Percentiles rank a stretch among this genome's conserved stretches.
These are phyloP conservation scores for Hygrophoropsis aurantiaca DNA, from an alignment of 768 basidiomycete species.

Conservation along the genomic window DNA sequence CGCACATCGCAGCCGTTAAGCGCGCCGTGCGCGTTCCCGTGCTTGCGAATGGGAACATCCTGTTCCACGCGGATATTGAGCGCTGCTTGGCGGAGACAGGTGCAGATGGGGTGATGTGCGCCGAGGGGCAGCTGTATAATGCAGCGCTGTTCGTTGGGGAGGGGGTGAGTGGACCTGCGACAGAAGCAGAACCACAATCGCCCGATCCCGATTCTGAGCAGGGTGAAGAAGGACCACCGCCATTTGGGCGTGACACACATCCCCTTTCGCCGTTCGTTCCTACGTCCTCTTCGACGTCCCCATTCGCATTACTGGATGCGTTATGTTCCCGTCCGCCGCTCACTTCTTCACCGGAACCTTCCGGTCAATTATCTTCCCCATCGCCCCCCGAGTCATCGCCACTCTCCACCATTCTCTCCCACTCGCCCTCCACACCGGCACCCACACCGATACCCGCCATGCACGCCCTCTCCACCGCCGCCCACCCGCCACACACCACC, in stretches of 20 bases:
- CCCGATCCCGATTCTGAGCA: neutral
- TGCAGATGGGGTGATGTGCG: conserved; percentile 91
- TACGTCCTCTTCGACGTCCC: conserved; percentile 7
- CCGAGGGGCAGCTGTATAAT: conserved; percentile 94
- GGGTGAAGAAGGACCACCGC: too few relatives aligned
- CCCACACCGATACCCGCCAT: too few relatives aligned
- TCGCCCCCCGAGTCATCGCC: conserved; percentile 3
- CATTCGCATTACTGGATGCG: too few relatives aligned
- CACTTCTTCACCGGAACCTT: too few relatives aligned
- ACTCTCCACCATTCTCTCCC: neutral
- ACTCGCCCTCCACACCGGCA: conserved; percentile 5
- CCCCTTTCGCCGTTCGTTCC: too few relatives aligned
- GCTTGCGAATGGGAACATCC: conserved; percentile 95
- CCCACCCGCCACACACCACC: conserved; percentile 57
- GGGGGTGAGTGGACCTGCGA: too few relatives aligned
- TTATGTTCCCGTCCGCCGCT: too few relatives aligned
- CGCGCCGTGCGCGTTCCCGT: conserved; percentile 88
- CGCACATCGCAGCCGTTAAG: conserved; percentile 88
- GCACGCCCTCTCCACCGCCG: conserved; percentile 34
- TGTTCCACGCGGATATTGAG: conserved; percentile 81
- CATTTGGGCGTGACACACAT: too few relatives aligned
- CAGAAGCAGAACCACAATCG: too few relatives aligned
- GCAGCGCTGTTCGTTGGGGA: conserved; percentile 81
- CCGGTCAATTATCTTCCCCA: conserved; percentile 3
- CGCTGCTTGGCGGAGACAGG: conserved; percentile 82